Conservation (phyloP, 108 stramenopile species). For the Craspedostauros australis region DNA sequence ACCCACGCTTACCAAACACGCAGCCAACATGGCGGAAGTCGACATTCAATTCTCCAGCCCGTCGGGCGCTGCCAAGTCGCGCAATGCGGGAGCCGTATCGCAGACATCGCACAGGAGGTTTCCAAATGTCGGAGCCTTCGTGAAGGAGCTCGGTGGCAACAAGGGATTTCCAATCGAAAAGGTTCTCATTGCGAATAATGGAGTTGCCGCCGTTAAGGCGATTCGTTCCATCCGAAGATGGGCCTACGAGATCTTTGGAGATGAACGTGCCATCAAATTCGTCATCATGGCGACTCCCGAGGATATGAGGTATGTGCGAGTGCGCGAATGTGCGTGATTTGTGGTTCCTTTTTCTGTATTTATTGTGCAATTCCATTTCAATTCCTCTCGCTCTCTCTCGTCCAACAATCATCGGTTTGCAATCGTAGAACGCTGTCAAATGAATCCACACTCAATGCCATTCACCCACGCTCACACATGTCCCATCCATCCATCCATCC, state of each 20-base stretch:
- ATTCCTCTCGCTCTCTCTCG: too few species aligned
- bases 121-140: slow-evolving; percentile 50
- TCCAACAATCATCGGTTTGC: too few species aligned
- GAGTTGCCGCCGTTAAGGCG: slow-evolving; percentile 94
- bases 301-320: slow-evolving; percentile 89
- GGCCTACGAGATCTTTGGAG: slow-evolving; percentile 92
- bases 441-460: not conserved
- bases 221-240: slow-evolving; percentile 95
- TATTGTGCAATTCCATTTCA: not conserved
- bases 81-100: too few species aligned
- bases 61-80: too few species aligned
- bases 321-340: too few species aligned
- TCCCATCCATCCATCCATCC: too few species aligned
- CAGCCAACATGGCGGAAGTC: too few species aligned
- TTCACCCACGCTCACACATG: not conserved
- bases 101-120: slow-evolving; percentile 65
- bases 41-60: too few species aligned
- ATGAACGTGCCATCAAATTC: slow-evolving; percentile 89
- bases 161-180: slow-evolving; percentile 73
- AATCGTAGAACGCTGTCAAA: too few species aligned
- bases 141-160: slow-evolving; percentile 55
- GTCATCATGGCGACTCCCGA: slow-evolving; percentile 99
- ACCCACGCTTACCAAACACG: too few species aligned
- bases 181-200: slow-evolving; percentile 89
- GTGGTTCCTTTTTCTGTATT: slow-evolving; percentile 4